Percentiles rank a stretch among this genome's conserved stretches.
phyloP scores from a whole-genome alignment of 169 alveolate species.

The Eimeria tenella region DNA sequence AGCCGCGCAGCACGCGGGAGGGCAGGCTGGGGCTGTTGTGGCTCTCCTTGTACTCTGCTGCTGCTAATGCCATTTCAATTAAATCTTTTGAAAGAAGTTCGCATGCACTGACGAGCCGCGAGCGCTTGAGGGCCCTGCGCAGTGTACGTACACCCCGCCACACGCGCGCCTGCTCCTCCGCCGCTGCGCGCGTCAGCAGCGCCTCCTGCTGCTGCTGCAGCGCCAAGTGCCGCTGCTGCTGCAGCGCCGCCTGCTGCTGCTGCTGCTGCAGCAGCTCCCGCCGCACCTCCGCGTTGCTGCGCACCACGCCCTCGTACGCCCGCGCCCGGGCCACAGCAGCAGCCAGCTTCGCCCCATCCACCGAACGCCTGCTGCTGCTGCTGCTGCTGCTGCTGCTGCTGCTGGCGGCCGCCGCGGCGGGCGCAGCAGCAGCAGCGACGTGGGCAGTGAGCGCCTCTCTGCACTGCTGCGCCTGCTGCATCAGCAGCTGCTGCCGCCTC shows the following conservation, averaged over 20 bases:
- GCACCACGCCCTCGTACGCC: neutral
- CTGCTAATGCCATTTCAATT: neutral
- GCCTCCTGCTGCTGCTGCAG: neutral
- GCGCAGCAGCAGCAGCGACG: slow-evolving; percentile 28
- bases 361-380: neutral
- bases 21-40: neutral
- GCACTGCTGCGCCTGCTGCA: slow-evolving; percentile 60
- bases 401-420: slow-evolving; percentile 11
- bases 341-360: neutral
- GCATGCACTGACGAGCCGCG: slow-evolving; percentile 57
- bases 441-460: neutral
- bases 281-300: neutral
- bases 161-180: slow-evolving; percentile 11
- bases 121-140: neutral
- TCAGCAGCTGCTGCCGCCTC: slow-evolving; percentile 60
- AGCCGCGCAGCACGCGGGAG: slow-evolving; percentile 20
- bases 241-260: neutral
- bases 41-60: neutral
- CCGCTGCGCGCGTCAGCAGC: neutral
- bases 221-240: neutral
- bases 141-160: neutral
- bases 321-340: neutral
- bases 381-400: slow-evolving; percentile 37
- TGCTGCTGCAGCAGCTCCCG: neutral
- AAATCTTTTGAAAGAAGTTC: neutral